phyloP scores from a whole-genome alignment of 2,329 filamentous ascomycete genomes.

The Akanthomyces muscarius region DNA sequence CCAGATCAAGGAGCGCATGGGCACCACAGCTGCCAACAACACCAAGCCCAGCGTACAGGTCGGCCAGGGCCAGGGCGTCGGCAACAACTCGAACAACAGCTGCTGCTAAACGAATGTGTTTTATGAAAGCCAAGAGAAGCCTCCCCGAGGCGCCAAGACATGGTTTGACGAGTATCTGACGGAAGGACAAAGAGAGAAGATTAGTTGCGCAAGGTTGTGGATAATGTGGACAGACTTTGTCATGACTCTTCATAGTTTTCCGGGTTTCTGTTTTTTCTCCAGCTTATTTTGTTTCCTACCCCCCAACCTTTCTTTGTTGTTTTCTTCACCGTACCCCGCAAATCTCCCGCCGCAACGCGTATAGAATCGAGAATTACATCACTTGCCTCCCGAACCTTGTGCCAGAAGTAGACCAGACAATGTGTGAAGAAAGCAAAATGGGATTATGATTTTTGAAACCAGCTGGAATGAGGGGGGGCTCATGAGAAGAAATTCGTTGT shows the following conservation, averaged over 20 bases:
- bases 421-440: not conserved
- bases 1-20: constrained; percentile 99
- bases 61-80: constrained; percentile 88
- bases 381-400: constrained; percentile 2
- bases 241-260: constrained; percentile 17
- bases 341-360: constrained; percentile 7
- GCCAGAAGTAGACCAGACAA: not conserved
- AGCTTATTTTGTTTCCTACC: constrained; percentile 12
- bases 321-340: not conserved
- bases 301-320: constrained; percentile 8
- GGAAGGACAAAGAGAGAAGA: not conserved
- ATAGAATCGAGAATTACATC: constrained; percentile 14
- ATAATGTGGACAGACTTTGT: constrained; percentile 17
- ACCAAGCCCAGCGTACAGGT: constrained; percentile 98
- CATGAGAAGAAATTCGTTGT: not conserved
- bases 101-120: constrained; percentile 68
- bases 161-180: constrained; percentile 5
- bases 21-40: constrained; percentile 90
- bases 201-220: constrained; percentile 12
- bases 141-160: not conserved
- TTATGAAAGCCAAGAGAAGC: constrained; percentile 3
- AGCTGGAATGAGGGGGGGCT: not conserved
- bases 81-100: constrained; percentile 76
- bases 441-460: not conserved
- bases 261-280: constrained; percentile 11